phyloP scores from a whole-genome alignment of 1,139 yeast species.

The Geotrichum macrosporum region DNA sequence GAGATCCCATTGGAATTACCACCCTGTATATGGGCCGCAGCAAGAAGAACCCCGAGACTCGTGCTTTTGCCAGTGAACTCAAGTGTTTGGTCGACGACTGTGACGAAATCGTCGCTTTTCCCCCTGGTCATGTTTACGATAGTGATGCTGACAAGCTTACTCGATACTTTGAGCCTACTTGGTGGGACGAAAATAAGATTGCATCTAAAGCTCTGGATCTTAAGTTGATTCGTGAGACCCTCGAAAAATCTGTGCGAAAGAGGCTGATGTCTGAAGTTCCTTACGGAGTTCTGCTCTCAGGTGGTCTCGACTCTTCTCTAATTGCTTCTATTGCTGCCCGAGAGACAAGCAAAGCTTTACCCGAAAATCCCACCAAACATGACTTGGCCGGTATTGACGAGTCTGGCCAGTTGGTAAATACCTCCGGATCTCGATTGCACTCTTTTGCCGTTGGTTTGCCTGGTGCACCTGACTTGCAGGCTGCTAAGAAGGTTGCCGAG shows the following conservation, averaged over 20 bases:
- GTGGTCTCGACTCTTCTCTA: conserved; percentile 94
- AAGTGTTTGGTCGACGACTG: conserved; percentile 93
- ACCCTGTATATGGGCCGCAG: conserved; percentile 92
- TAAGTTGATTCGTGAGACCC: conserved; percentile 64
- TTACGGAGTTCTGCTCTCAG: conserved; percentile 91
- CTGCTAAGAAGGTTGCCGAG: conserved; percentile 91
- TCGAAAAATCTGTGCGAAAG: conserved; percentile 95
- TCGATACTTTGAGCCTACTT: conserved; percentile 83
- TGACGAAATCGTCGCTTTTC: conserved; percentile 88
- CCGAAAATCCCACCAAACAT: conserved; percentile 43
- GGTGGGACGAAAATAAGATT: conserved; percentile 81
- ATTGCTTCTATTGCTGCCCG: conserved; percentile 96
- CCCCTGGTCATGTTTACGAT: conserved; percentile 97
- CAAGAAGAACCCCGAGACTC: conserved; percentile 63
- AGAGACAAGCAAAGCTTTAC: conserved; percentile 79
- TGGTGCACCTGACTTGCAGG: conserved; percentile 94
- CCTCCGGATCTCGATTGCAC: conserved; percentile 83
- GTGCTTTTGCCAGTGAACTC: conserved; percentile 89
- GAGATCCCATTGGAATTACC: conserved; percentile 98
- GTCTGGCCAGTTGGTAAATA: conserved; percentile 65
- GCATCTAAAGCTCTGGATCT: conserved; percentile 75
- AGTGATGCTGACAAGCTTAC: conserved; percentile 79
- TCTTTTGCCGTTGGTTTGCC: conserved; percentile 97
- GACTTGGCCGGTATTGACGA: conserved; percentile 91
- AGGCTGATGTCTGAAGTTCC: conserved; percentile 99